phyloP scores from a whole-genome alignment of 331 rosid genomes.

The Malus hybrid region DNA sequence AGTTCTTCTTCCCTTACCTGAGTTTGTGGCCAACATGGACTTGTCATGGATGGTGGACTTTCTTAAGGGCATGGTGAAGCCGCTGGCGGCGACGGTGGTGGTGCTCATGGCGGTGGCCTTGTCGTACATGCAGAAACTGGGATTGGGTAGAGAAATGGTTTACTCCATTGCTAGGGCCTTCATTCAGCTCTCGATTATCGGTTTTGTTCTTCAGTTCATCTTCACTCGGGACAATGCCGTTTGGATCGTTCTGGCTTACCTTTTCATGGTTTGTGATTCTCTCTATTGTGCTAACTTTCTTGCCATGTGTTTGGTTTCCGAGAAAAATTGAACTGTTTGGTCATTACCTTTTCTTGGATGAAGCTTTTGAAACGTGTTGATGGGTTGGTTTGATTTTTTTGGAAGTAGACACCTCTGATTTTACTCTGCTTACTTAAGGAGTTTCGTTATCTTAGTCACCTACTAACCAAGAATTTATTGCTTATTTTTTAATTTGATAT shows the following conservation, averaged over 20 bases:
- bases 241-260: slow-evolving; percentile 86
- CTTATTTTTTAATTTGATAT: background rate
- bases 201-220: slow-evolving; percentile 85
- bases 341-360: background rate
- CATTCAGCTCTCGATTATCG: slow-evolving; percentile 84
- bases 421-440: background rate
- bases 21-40: slow-evolving; percentile 18
- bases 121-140: slow-evolving; percentile 60
- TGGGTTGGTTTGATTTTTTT: background rate
- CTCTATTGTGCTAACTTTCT: background rate
- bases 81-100: slow-evolving; percentile 54
- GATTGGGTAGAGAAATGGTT: slow-evolving; percentile 64
- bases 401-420: background rate
- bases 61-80: slow-evolving; percentile 73
- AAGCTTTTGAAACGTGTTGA: background rate
- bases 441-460: background rate
- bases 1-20: background rate
- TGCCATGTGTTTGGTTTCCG: background rate
- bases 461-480: too few relatives aligned
- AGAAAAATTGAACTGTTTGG: background rate
- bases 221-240: slow-evolving; percentile 47
- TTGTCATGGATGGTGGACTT: slow-evolving; percentile 49
- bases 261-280: slow-evolving; percentile 60
- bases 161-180: slow-evolving; percentile 68
- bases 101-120: slow-evolving; percentile 56